Percentiles rank a stretch among this genome's conserved stretches.
Evolutionary conservation across 2,329 filamentous ascomycete genomes (phyloP).

Genomic region (Helminthosporium solani): DNA sequence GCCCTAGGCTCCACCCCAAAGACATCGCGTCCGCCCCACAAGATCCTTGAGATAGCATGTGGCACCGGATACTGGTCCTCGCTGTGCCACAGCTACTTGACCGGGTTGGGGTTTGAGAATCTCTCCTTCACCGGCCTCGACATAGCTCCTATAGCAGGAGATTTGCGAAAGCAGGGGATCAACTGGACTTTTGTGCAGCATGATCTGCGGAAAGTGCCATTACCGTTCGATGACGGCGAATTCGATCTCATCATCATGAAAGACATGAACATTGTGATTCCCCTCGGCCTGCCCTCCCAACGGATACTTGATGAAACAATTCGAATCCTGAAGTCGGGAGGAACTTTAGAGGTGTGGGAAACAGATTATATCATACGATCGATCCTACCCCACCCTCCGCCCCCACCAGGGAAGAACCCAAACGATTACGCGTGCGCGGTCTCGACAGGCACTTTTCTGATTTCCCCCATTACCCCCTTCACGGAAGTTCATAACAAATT

Average conservation of each 20-base stretch:
- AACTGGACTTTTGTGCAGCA: slow-evolving; percentile 88
- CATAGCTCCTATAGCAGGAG: slow-evolving; percentile 69
- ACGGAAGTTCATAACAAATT: slow-evolving; percentile 78
- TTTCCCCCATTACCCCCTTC: slow-evolving; percentile 80
- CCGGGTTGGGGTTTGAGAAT: slow-evolving; percentile 64
- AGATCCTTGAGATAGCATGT: slow-evolving; percentile 83
- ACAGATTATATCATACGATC: slow-evolving; percentile 82
- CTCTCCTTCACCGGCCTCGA: slow-evolving; percentile 83
- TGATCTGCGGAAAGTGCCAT: slow-evolving; percentile 71
- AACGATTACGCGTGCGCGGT: slow-evolving; percentile 65
- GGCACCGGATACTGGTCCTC: slow-evolving; percentile 88
- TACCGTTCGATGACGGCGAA: slow-evolving; percentile 75
- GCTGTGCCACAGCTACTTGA: slow-evolving; percentile 79
- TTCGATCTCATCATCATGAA: slow-evolving; percentile 91
- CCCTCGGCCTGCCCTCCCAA: slow-evolving; percentile 56
- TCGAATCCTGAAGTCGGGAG: slow-evolving; percentile 74
- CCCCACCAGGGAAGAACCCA: slow-evolving; percentile 56
- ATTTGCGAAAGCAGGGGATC: slow-evolving; percentile 69
- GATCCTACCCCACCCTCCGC: slow-evolving; percentile 73
- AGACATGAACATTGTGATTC: slow-evolving; percentile 71
- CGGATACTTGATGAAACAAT: slow-evolving; percentile 70
- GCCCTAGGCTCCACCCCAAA: slow-evolving; percentile 73
- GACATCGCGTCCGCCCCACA: slow-evolving; percentile 66
- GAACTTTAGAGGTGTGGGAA: slow-evolving; percentile 85
- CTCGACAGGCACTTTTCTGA: slow-evolving; percentile 75